A percentile compares a stretch with the other conserved stretches of the same genome.
phyloP scores from a whole-genome alignment of 495 filamentous ascomycete genomes.

The Parathielavia hyrcaniae region DNA sequence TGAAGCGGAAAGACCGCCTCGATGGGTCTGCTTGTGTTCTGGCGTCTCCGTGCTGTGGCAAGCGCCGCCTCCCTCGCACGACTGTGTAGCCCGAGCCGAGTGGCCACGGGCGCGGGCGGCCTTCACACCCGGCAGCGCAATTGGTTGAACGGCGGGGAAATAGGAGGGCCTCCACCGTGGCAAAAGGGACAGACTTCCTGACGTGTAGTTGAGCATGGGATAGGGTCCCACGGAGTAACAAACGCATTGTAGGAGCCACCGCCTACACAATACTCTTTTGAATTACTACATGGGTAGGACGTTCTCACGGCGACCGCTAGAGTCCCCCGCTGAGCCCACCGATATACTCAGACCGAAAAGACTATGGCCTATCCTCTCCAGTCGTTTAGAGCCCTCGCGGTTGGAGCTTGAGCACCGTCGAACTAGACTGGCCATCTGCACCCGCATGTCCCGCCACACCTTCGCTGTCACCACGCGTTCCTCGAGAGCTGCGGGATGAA shows the following conservation, averaged over 20 bases:
- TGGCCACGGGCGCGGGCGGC: background rate
- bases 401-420: background rate
- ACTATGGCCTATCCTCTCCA: background rate
- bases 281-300: background rate
- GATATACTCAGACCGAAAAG: background rate
- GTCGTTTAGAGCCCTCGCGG: background rate
- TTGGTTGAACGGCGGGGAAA: background rate
- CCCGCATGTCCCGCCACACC: slow-evolving; percentile 4
- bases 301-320: background rate
- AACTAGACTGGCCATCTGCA: background rate
- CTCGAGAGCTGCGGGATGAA: slow-evolving; percentile 1
- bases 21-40: background rate
- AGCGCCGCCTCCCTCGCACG: too few species aligned
- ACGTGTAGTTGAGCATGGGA: too few species aligned
- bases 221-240: background rate
- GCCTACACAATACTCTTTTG: background rate
- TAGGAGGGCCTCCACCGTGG: background rate
- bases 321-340: background rate
- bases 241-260: background rate
- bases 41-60: background rate
- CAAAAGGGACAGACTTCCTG: background rate
- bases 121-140: background rate
- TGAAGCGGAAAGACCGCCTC: background rate
- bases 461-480: background rate
- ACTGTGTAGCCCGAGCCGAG: background rate